phyloP scores from a whole-genome alignment of 345 rosid species.

The Hirschfeldia incana region DNA sequence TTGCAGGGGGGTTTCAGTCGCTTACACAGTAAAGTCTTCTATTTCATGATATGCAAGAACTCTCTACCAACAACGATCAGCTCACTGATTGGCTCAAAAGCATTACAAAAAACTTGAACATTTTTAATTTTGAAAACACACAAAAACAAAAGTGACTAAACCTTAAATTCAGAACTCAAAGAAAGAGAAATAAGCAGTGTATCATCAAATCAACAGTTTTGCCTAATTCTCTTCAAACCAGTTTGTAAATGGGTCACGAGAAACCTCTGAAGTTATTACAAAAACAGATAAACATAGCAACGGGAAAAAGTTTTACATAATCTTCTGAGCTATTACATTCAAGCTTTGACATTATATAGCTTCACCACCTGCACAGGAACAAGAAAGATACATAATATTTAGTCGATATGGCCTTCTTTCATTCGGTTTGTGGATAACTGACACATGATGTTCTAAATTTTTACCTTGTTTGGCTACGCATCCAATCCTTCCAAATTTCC shows the following conservation, averaged over 20 bases:
- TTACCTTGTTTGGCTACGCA: conserved; percentile 47
- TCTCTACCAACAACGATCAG: too few species aligned
- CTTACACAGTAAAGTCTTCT: too few species aligned
- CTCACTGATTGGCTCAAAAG: too few species aligned
- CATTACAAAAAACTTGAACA: background rate
- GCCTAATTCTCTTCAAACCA: background rate
- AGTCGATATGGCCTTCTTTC: background rate
- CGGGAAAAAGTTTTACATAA: background rate
- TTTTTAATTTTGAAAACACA: conserved; percentile 10
- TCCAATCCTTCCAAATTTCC: conserved; percentile 45
- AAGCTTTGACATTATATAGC: background rate
- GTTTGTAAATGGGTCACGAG: conserved; percentile 5
- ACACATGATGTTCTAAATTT: background rate
- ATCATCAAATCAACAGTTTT: background rate
- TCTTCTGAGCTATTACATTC: conserved; percentile 3
- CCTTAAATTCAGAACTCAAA: background rate
- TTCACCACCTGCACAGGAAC: conserved; percentile 11
- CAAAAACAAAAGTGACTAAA: background rate
- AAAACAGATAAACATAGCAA: background rate
- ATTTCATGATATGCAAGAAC: too few species aligned
- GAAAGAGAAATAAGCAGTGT: background rate
- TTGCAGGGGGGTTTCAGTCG: too few species aligned
- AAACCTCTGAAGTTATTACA: conserved; percentile 16
- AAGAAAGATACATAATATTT: background rate
- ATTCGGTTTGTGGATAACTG: background rate